Conservation (phyloP, 2,329 filamentous ascomycete species). For the Fusarium palustre region DNA sequence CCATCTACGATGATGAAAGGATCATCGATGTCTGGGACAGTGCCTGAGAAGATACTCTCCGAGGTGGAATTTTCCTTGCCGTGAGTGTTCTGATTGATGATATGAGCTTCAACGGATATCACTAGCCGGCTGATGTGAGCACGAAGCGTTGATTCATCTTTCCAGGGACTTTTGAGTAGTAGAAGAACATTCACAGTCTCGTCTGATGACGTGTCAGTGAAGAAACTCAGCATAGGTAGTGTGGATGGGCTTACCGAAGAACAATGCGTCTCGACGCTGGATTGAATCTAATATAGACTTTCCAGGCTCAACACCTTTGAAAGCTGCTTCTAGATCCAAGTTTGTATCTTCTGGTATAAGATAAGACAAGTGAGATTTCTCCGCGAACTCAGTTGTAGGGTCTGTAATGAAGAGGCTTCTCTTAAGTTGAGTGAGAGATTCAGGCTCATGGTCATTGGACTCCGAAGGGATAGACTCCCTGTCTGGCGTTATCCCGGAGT, state of each 20-base stretch:
- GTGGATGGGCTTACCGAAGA: slow-evolving; percentile 71
- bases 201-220: slow-evolving; percentile 63
- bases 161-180: slow-evolving; percentile 72
- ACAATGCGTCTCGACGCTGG: slow-evolving; percentile 71
- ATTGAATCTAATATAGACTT: slow-evolving; percentile 67
- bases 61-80: slow-evolving; percentile 61
- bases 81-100: slow-evolving; percentile 66
- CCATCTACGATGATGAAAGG: slow-evolving; percentile 64
- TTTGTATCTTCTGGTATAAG: slow-evolving; percentile 69
- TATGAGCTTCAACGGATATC: slow-evolving; percentile 74
- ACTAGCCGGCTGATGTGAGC: slow-evolving; percentile 71
- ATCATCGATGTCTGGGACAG: slow-evolving; percentile 61
- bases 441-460: slow-evolving; percentile 28
- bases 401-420: slow-evolving; percentile 43
- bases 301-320: slow-evolving; percentile 58
- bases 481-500: slow-evolving; percentile 35
- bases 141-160: slow-evolving; percentile 67
- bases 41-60: slow-evolving; percentile 71
- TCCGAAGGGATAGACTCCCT: slow-evolving; percentile 39
- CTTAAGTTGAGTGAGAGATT: slow-evolving; percentile 41
- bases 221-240: slow-evolving; percentile 52
- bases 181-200: slow-evolving; percentile 78
- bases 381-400: slow-evolving; percentile 59
- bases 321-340: slow-evolving; percentile 64
- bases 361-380: slow-evolving; percentile 70